These are phyloP conservation scores for Boletus fagicola DNA, from an alignment of 768 basidiomycete species.

Conservation along the genomic window DNA sequence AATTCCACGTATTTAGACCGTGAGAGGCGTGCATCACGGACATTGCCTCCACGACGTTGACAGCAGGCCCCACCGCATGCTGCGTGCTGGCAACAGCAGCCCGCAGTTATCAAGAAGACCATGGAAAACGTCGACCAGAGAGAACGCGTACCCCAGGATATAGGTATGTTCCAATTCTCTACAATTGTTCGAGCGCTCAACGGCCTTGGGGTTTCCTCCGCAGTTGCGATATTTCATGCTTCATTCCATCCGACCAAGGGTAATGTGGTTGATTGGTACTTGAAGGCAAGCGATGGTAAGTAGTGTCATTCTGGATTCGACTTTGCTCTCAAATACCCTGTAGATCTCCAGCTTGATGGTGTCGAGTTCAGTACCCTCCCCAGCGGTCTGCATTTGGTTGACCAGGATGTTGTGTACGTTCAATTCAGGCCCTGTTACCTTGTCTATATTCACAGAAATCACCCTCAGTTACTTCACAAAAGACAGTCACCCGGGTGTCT, in stretches of 20 bases:
- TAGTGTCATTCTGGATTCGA: neutral
- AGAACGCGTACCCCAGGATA: constrained; percentile 48
- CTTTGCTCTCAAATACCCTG: neutral
- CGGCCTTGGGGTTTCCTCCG: neutral
- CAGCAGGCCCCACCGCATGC: constrained; percentile 13
- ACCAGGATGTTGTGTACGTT: constrained; percentile 74
- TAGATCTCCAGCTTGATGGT: constrained; percentile 65
- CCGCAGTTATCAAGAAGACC: constrained; percentile 18
- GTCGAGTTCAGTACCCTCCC: constrained; percentile 82
- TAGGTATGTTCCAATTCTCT: constrained; percentile 38
- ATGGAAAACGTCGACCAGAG: constrained; percentile 32
- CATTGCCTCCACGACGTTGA: constrained; percentile 27
- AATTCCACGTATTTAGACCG: constrained; percentile 27
- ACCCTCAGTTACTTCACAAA: constrained; percentile 67
- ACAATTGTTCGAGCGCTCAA: neutral
- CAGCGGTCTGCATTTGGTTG: constrained; percentile 77
- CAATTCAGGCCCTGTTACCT: neutral
- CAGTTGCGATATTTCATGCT: constrained; percentile 81
- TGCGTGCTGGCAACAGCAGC: constrained; percentile 24
- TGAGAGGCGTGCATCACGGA: constrained; percentile 20
- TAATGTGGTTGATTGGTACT: constrained; percentile 75
- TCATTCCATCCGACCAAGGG: constrained; percentile 85
- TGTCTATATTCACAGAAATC: constrained; percentile 10
- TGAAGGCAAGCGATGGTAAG: constrained; percentile 68
- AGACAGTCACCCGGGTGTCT: constrained; percentile 65